Base-by-base conservation (phyloP, 148 eudicot genomes). In the Fagopyrum tataricum region DNA sequence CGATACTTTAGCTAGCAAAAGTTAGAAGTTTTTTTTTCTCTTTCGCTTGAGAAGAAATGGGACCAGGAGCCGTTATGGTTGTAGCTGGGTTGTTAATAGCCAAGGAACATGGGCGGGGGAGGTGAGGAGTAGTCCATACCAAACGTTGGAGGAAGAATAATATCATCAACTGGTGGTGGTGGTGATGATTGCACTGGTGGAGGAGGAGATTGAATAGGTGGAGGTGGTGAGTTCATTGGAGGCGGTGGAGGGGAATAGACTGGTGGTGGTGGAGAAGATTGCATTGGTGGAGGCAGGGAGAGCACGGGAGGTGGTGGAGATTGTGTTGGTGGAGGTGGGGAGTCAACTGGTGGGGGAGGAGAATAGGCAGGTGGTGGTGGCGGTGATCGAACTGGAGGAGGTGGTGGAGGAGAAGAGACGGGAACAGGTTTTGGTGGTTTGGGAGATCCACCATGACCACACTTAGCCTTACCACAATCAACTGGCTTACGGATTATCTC, bases 71-170 rank as follows among this genome's bases (percentile, higher is more conserved):
- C 5, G 11, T 55, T 5, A 24, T 55, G 21, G 20, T 55, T 55
- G 61, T 8, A 20, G 12, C 8, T 55, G 24, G 10, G 7, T 55
- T 55, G 0, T 21, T 37, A 64, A 37, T 62, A 62, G 40, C 69
- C 69, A 37, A 20, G 44, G 20, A 70, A 46, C 72, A 70, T 46
- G 1, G 72, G 72, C 3, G 74, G 61, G 8, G 74, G 74, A 13
- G 72, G 72, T 70, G 72, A 70, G 7, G 52, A 18, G 31, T 70
- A 70, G 2, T 43, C 72, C 48, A 46, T 46, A 10, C 72, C 72
- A 44, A 70, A 7, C 43, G 13, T 18, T 44, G 72, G 72, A 9
- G 72, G 74, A 46, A 47, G 44, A 51, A 47, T 44, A 10, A 71
- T 21, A 24, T 71, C 55, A 24, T 71, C 55, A 26, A 18, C n/a